A percentile compares a stretch with the other conserved stretches of the same genome.
Evolutionary conservation across 1,284 basidiomycete species (phyloP).

Genomic region (Xanthoconium separans): DNA sequence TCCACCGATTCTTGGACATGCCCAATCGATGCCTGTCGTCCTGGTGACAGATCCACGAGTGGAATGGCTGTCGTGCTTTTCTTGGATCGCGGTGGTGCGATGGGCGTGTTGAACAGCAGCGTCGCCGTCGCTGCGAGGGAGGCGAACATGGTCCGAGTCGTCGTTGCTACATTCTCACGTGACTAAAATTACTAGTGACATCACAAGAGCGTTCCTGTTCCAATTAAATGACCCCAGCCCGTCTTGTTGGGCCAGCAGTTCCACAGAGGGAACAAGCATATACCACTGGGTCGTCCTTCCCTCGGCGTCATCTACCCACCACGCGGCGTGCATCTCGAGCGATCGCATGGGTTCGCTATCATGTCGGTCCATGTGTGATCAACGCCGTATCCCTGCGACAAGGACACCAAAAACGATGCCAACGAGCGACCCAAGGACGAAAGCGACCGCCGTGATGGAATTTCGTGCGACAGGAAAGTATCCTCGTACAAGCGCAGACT

Average conservation of each 20-base stretch:
- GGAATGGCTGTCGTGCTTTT: slow-evolving; percentile 5
- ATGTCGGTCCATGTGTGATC: not conserved
- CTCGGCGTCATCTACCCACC: not conserved
- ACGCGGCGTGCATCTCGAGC: not conserved
- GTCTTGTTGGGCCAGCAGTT: not conserved
- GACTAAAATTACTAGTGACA: slow-evolving; percentile 11
- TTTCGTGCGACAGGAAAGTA: slow-evolving; percentile 28
- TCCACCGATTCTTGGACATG: slow-evolving; percentile 1
- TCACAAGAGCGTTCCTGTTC: not conserved
- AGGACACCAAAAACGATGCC: slow-evolving; percentile 26
- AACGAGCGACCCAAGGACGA: slow-evolving; percentile 25
- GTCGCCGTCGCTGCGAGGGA: slow-evolving; percentile 17
- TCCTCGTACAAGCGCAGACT: slow-evolving; percentile 29
- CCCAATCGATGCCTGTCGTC: not conserved
- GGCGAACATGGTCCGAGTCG: slow-evolving; percentile 11
- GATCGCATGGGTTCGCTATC: not conserved
- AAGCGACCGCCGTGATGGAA: slow-evolving; percentile 21
- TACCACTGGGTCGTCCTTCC: not conserved
- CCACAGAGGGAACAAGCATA: not conserved
- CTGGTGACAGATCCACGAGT: slow-evolving; percentile 13
- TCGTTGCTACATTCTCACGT: slow-evolving; percentile 7
- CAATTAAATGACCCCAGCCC: not conserved
- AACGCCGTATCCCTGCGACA: slow-evolving; percentile 14
- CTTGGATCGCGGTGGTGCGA: slow-evolving; percentile 4
- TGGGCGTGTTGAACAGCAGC: slow-evolving; percentile 27